Base-by-base conservation (phyloP, 768 basidiomycete genomes). In the Heimioporus sp. region DNA sequence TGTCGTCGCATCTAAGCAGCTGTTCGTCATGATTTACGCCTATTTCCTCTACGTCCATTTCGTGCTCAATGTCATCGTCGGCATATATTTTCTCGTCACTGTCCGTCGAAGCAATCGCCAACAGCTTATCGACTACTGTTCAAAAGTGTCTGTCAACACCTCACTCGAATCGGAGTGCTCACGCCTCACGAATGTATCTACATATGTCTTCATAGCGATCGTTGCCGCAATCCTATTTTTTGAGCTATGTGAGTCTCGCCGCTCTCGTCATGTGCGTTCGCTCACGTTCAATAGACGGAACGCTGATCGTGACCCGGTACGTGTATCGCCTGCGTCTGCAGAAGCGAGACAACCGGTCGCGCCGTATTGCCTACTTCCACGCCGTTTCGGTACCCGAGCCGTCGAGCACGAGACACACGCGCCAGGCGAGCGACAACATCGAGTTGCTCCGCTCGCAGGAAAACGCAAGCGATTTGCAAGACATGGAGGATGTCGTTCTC, bases 31-130 rank as follows among this genome's bases (percentile, higher is more conserved):
- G 60, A 73, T 75, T 43, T 85, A 84, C 59, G 70, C 78, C 10
- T 79, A 80, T 63, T 77, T 79, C 64, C 68, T 82, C 62, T 80
- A 81, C 70, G 55, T 76, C 56, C 81, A 85, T 68, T 76, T 84
- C 62, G 37, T 80, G 57, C 52, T 83, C 72, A 83, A 81, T 62
- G 51, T 83, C 63, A 72, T 67, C 28, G 74, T 80, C 53, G 79
- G 79, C 37, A 64, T 63, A 49, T 85, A 78, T 67, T 72, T 84
- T 57, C 70, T 83, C 36, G 77, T 71, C 56, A 64, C 74, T 49
- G 70, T 86, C 44, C 72, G 74, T 40, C 74, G 75, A 51, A 74
- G 77, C 38, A 71, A 79, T 15, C 67, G 70, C 34, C 73, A 69
- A 43, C 73, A 78, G 47, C 64, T 76, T 21, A 62, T 65, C 39